phyloP scores from a whole-genome alignment of 352 stramenopile genomes.

The Globisporangium alternatum region DNA sequence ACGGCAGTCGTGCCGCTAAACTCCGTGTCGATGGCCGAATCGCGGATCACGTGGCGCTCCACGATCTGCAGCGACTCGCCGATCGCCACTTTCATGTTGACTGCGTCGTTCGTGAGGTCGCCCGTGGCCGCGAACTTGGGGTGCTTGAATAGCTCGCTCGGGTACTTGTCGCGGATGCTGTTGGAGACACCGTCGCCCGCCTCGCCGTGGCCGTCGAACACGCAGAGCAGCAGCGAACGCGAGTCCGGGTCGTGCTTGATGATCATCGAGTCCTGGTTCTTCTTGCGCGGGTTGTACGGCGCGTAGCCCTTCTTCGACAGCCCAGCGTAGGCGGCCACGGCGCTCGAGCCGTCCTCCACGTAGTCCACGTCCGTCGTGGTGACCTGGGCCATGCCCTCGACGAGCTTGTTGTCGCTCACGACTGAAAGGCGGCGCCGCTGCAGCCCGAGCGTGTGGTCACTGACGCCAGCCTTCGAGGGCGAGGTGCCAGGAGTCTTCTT shows the following conservation, averaged over 20 bases:
- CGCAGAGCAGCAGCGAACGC: conserved; percentile 92
- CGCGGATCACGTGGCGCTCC: conserved; percentile 85
- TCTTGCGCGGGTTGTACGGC: conserved; percentile 96
- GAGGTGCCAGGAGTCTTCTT: conserved; percentile 60
- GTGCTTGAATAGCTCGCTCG: conserved; percentile 91
- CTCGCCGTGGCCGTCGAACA: conserved; percentile 97
- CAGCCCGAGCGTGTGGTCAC: conserved; percentile 56
- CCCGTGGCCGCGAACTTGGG: conserved; percentile 61
- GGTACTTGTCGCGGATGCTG: conserved; percentile 88
- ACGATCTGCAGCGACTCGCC: conserved; percentile 44
- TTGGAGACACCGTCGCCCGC: conserved; percentile 91
- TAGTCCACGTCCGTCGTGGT: conserved; percentile 61
- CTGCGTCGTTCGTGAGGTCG: conserved; percentile 55
- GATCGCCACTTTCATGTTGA: conserved; percentile 56
- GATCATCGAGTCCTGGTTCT: conserved; percentile 97
- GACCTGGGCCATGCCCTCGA: conserved; percentile 70
- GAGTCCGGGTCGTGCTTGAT: conserved; percentile 92
- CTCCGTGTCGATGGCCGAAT: conserved; percentile 92
- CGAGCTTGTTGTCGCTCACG: conserved; percentile 80
- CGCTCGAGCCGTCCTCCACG: conserved; percentile 54
- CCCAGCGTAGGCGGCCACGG: conserved; percentile 64
- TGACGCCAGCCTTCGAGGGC: conserved; percentile 30
- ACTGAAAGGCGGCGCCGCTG: conserved; percentile 68
- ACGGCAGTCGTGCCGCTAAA: conserved; percentile 89
- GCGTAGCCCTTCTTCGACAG: conserved; percentile 85